Base-by-base conservation (phyloP, 73 alveolate genomes). In the Paramecium sexaurelia region DNA sequence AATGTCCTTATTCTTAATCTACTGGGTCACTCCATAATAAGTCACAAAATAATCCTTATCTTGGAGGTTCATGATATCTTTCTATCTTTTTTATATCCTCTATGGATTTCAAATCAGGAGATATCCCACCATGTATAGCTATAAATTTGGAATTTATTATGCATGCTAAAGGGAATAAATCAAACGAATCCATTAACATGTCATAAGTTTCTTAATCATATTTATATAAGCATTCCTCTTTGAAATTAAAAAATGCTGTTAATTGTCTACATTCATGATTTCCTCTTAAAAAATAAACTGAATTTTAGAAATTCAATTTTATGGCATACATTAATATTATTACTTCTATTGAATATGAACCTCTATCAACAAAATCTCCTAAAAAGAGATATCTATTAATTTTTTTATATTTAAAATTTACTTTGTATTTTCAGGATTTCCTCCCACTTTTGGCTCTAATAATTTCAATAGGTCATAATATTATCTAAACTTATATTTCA, bases 311-410 rank as follows among this genome's bases (percentile, higher is more conserved):
- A 89, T 95, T 96, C 69, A 96, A 35, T 82, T 97, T 97, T 43
- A 97, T 51, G 7, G 98, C 71, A 92, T 91, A 93, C 68, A 97
- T 92, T 24, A 96, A 93, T 17, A 97, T 55, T 29, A 96, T 92
- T 40, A 93, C 98, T 83, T 97, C 99, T 24, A 95, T 94, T n/a
- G 99, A 96, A 91, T 93, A 97, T 7, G 98, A 91, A 1, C 99
- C 99, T 93, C 99, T 73, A 93, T 96, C 99, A 6, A 97, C 99
- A 93, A 96, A 97, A 84, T 97, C 99, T 7, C 99, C 99, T 11
- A 97, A 84, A 93, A 97, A 97, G 61, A 97, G 93, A 89, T 96
- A 97, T 91, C 96, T 71, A 37, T 71, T 29, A 33, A n/a, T 10
- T 61, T 24, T 8, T 61, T 10, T 26, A 26, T 98, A 61, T 51